A percentile compares a stretch with the other conserved stretches of the same genome.
These are phyloP conservation scores for Plasmopara muralis DNA, from an alignment of 352 stramenopile species.

Conservation along the genomic window DNA sequence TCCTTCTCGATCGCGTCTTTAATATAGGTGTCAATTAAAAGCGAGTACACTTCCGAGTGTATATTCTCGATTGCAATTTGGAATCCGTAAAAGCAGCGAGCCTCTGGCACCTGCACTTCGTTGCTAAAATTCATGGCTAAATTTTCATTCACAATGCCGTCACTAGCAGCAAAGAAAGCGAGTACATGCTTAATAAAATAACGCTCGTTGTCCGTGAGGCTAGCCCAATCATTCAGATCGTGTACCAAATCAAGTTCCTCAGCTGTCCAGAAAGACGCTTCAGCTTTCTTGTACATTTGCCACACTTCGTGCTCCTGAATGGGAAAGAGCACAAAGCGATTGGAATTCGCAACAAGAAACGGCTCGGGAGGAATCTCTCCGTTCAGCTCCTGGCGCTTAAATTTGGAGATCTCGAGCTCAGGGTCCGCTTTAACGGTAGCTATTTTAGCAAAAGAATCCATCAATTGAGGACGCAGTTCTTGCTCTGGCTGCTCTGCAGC, in stretches of 20 bases:
- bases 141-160: slow-evolving; percentile 99
- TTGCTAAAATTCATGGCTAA: slow-evolving; percentile 97
- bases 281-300: slow-evolving; percentile 99
- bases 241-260: slow-evolving; percentile 97
- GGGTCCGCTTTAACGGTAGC: slow-evolving; percentile 15
- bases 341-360: slow-evolving; percentile 93
- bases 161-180: slow-evolving; percentile 97
- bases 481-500: slow-evolving; percentile 27
- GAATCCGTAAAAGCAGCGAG: slow-evolving; percentile 99
- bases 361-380: slow-evolving; percentile 86
- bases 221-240: slow-evolving; percentile 93
- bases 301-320: slow-evolving; percentile 97
- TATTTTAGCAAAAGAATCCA: slow-evolving; percentile 17
- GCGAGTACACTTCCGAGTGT: slow-evolving; percentile 98
- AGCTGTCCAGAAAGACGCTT: slow-evolving; percentile 98
- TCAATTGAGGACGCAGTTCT: slow-evolving; percentile 20
- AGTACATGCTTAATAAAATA: slow-evolving; percentile 98
- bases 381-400: slow-evolving; percentile 83
- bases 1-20: slow-evolving; percentile 93
- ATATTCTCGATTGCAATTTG: slow-evolving; percentile 99
- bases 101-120: slow-evolving; percentile 95
- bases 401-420: slow-evolving; percentile 61
- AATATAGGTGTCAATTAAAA: slow-evolving; percentile 99
- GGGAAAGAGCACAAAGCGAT: slow-evolving; percentile 97
- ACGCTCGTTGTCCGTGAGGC: slow-evolving; percentile 93